These are phyloP conservation scores for Lanmaoa rubissima DNA, from an alignment of 768 basidiomycete genomes.

Conservation along the genomic window DNA sequence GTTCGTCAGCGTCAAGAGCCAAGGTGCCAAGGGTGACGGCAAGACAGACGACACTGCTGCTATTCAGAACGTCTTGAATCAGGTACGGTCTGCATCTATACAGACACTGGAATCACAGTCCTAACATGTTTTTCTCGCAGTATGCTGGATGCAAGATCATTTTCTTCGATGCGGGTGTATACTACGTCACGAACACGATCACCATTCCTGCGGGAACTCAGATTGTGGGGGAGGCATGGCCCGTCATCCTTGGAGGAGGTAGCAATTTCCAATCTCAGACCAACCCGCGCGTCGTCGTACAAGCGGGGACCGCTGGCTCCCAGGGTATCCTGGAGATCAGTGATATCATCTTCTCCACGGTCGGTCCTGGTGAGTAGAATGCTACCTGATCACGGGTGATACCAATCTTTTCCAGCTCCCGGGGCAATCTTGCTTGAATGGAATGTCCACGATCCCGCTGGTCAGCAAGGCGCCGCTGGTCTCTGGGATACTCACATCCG, in stretches of 20 bases:
- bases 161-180: conserved; percentile 70
- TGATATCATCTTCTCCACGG: conserved; percentile 60
- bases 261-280: conserved; percentile 38
- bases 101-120: background rate
- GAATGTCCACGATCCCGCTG: conserved; percentile 57
- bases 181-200: conserved; percentile 46
- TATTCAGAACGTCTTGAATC: conserved; percentile 53
- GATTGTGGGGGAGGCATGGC: conserved; percentile 53
- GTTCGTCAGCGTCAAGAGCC: conserved; percentile 65
- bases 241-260: conserved; percentile 45
- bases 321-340: conserved; percentile 58
- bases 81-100: conserved; percentile 35
- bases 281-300: conserved; percentile 40
- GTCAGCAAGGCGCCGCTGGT: conserved; percentile 50
- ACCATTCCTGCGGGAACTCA: conserved; percentile 46
- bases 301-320: conserved; percentile 44
- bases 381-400: background rate
- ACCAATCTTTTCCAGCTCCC: conserved; percentile 27
- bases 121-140: conserved; percentile 31
- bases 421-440: conserved; percentile 54
- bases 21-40: conserved; percentile 75
- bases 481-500: conserved; percentile 49
- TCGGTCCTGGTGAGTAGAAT: conserved; percentile 40
- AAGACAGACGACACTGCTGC: conserved; percentile 71
- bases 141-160: conserved; percentile 74